Evolutionary conservation across 2,329 filamentous ascomycete genomes (phyloP).

Genomic region (Calonectria pteridis): DNA sequence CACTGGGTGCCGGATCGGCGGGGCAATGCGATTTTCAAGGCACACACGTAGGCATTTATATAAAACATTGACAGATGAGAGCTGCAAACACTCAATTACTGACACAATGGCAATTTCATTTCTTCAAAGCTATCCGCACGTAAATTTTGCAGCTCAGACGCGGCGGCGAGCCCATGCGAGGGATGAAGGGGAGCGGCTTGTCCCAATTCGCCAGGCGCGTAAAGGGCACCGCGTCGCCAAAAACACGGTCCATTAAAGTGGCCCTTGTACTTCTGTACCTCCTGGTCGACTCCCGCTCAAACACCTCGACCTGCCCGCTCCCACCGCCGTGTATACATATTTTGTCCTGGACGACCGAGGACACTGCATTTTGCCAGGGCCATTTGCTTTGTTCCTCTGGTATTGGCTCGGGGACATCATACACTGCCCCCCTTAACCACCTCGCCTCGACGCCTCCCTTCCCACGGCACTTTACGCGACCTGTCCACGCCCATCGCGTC

Average conservation of each 20-base stretch:
- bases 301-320: background rate
- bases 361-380: conserved; percentile 17
- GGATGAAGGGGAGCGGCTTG: conserved; percentile 2
- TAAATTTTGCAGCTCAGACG: background rate
- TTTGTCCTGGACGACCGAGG: conserved; percentile 12
- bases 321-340: conserved; percentile 9
- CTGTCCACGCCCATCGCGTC: conserved; percentile 29
- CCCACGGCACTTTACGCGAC: conserved; percentile 37
- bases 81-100: background rate
- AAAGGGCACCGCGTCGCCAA: conserved; percentile 44
- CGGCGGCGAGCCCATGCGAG: background rate
- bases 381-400: conserved; percentile 8
- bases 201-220: conserved; percentile 42
- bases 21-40: background rate
- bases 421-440: background rate
- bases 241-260: conserved; percentile 44
- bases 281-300: conserved; percentile 13
- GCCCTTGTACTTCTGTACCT: conserved; percentile 29
- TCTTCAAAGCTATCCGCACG: background rate
- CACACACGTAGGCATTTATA: background rate
- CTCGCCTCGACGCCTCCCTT: background rate
- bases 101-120: background rate
- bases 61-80: background rate
- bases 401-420: conserved; percentile 2
- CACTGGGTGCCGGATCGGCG: background rate